Base-by-base conservation (phyloP, 148 eudicot species). In the Camellia sinensis region DNA sequence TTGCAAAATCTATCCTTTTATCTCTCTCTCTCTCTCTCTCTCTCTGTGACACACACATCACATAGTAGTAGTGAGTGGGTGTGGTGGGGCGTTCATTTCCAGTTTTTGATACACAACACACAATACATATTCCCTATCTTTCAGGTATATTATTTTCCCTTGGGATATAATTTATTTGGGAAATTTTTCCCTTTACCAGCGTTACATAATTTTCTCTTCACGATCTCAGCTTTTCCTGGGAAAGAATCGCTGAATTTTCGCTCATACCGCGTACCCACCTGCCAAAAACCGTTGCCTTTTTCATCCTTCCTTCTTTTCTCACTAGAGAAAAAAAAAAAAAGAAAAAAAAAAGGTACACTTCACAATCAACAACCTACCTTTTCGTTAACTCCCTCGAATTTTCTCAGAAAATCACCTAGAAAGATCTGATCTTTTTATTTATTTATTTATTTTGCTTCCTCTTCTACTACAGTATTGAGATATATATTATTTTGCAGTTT, bases 161-260 rank as follows among this genome's bases (percentile, higher is more conserved):
- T 5, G 7, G 4, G 37, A 59, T 75, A 40, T 37, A 37, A 19
- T 2, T 60, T 75, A 5, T 18, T 11, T 44, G 54, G 68, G 48
- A 1, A 12, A 59, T 56, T 56, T 29, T 40, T 60, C 12, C 71
- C 41, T 10, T 41, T 21, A 62, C 44, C 57, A n/a, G 17, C 57
- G 46, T 71, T 40, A 46, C 71, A 50, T 9, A 9, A 3, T 63
- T 63, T 50, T 62, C 45, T 29, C 48, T 19, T 48, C 82, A 80
- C 72, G 76, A 73, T 73, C 78, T 73, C 77, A 62, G 62, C 54
- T 62, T 64, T 73, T 41, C 77, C 70, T 40, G 77, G 57, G 54
- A 73, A 64, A 64, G 57, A 2, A 5, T 48, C 17, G 61, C 78
- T 73, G 3, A 18, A 4, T 63, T 45, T n/a, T 12, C 63, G 57